These are phyloP conservation scores for Cylindrotheca closterium DNA, from an alignment of 108 stramenopile genomes.

Conservation along the genomic window DNA sequence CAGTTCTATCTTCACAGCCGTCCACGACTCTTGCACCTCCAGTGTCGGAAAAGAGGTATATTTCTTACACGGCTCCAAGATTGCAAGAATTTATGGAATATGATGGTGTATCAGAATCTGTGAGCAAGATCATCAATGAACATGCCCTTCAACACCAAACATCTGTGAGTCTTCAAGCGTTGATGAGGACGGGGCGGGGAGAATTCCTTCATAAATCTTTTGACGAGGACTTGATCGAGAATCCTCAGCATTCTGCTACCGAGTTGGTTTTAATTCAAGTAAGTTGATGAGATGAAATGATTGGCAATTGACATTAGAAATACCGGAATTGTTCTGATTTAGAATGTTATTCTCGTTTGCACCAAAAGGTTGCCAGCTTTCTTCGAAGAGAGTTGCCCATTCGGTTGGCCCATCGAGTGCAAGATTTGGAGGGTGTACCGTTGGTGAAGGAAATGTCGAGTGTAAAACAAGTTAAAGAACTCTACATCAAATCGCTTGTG, in stretches of 20 bases:
- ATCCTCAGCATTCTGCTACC: slow-evolving; percentile 38
- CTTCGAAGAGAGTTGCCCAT: slow-evolving; percentile 95
- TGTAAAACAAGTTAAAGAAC: slow-evolving; percentile 80
- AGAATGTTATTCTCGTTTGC: not conserved
- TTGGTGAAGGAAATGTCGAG: slow-evolving; percentile 67
- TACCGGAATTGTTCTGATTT: not conserved
- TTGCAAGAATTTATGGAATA: not conserved
- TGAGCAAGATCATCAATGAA: slow-evolving; percentile 37
- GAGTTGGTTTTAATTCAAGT: slow-evolving; percentile 56
- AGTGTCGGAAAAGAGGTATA: no score
- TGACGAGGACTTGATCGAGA: slow-evolving; percentile 28
- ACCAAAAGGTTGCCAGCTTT: slow-evolving; percentile 84
- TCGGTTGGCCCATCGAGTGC: slow-evolving; percentile 94
- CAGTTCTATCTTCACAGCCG: no score
- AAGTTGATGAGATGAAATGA: slow-evolving; percentile 2
- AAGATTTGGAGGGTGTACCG: slow-evolving; percentile 87
- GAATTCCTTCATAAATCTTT: slow-evolving; percentile 73
- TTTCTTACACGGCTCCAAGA: no score
- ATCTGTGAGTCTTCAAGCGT: slow-evolving; percentile 66
- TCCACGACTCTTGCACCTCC: no score
- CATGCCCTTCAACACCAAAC: slow-evolving; percentile 53
- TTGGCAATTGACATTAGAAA: not conserved
- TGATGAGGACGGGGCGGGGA: slow-evolving; percentile 86
- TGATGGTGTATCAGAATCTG: slow-evolving; percentile 26
- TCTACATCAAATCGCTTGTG: slow-evolving; percentile 88